phyloP scores from a whole-genome alignment of 1,284 basidiomycete genomes.

The Hemileia vastatrix region DNA sequence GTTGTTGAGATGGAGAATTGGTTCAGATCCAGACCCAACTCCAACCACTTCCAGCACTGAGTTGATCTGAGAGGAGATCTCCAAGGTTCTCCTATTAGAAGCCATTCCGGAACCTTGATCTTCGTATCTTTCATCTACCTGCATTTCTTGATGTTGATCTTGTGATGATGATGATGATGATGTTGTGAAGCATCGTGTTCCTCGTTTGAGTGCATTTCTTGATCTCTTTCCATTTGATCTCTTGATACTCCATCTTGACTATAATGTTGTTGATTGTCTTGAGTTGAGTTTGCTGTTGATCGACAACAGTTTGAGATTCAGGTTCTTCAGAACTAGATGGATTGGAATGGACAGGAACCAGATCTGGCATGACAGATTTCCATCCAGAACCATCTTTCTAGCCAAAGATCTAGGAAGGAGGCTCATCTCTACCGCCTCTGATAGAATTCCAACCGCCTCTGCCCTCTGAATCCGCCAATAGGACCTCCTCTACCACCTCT shows the following conservation, averaged over 20 bases:
- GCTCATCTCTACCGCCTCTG: background rate
- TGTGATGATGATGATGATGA: too few relatives aligned
- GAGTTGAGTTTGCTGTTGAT: background rate
- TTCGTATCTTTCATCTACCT: background rate
- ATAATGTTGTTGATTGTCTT: background rate
- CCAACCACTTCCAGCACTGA: too few relatives aligned
- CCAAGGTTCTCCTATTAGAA: too few relatives aligned
- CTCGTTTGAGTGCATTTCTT: background rate
- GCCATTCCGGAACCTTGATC: too few relatives aligned
- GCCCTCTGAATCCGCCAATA: background rate
- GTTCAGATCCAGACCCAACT: too few relatives aligned
- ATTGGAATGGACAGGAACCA: too few relatives aligned
- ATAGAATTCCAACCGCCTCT: background rate
- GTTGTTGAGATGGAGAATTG: too few relatives aligned
- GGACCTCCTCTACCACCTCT: background rate
- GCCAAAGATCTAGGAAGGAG: background rate
- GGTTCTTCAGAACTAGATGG: too few relatives aligned
- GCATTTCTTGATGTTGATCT: background rate
- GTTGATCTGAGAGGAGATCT: too few relatives aligned
- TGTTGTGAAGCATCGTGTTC: background rate
- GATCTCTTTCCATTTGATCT: background rate
- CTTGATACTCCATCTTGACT: background rate
- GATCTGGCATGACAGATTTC: background rate
- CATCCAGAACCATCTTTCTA: background rate
- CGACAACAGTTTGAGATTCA: background rate